Evolutionary conservation across 257 asterid genomes (phyloP), one percentile per base, ranked within the genome.

Genomic region (Phtheirospermum japonicum): DNA sequence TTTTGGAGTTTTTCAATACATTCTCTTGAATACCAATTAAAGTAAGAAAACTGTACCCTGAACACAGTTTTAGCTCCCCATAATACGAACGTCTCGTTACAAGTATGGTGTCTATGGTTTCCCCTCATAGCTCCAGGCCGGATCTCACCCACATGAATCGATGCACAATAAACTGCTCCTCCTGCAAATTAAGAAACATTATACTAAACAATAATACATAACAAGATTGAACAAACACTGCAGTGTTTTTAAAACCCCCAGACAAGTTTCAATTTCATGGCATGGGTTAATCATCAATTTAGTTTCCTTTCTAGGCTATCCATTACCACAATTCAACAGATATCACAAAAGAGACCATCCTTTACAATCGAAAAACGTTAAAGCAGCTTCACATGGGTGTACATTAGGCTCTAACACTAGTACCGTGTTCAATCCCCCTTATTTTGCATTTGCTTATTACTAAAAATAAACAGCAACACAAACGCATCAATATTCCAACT

Each of bases 21-120:
- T 48, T 43, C 7, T 14, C 16, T 8, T 5, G 57, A 50, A 51
- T 11, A 56, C 7, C 11, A 28, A 54, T 23, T 48, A 33, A 42
- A 49, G 72, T 62, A 71, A 58, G 54, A 31, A 50, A 70, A 2
- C 3, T 80, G 70, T 83, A 92, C 98, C 90, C 97, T 77, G 70
- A 84, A 85, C 61, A 89, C 60, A 37, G 97, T 92, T 80, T 82
- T 83, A 53, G 98, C 98, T 74, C 98, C 98, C 98, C 98, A 92
- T 62, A 92, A 76, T 7, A 92, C 82, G 66, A 92, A 76, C 10
- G 98, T 92, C 87, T 92, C 97, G 6, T 92, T 92, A 70, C 91
- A 84, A 28, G 80, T 74, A 53, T 85, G 97, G 77, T 88, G 98
- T 61, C 95, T 81, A 59, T 88, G 97, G 84, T 92, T 92, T 61